phyloP scores from a whole-genome alignment of 169 alveolate genomes.

The Plasmodium gonderi region DNA sequence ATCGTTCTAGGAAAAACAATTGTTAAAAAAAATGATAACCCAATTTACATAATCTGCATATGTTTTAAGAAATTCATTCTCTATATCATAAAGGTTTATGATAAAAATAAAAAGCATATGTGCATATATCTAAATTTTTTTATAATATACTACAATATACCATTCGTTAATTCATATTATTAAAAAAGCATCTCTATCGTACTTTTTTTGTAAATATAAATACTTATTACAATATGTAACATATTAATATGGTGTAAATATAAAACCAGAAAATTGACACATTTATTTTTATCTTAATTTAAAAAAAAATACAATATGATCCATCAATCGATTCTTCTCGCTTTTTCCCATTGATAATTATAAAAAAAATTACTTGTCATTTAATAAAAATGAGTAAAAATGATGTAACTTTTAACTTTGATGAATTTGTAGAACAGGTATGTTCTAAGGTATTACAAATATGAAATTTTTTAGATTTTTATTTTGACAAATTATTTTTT shows the following conservation, averaged over 20 bases:
- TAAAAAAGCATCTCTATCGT: neutral
- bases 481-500: no score
- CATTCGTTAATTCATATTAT: neutral
- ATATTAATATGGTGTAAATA: neutral
- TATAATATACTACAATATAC: neutral
- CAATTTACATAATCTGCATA: neutral
- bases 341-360: neutral
- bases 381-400: neutral
- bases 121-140: neutral
- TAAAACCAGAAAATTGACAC: neutral
- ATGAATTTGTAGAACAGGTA: neutral
- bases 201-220: neutral
- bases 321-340: neutral
- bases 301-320: neutral
- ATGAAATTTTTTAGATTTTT: neutral
- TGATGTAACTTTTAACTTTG: neutral
- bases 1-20: neutral
- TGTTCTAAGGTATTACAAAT: neutral
- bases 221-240: neutral
- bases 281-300: no score
- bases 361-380: neutral
- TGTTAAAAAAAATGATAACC: neutral
- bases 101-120: neutral
- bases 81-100: neutral
- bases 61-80: neutral